These are phyloP conservation scores for Termitomyces sp. DNA, from an alignment of 768 basidiomycete genomes.

Conservation along the genomic window DNA sequence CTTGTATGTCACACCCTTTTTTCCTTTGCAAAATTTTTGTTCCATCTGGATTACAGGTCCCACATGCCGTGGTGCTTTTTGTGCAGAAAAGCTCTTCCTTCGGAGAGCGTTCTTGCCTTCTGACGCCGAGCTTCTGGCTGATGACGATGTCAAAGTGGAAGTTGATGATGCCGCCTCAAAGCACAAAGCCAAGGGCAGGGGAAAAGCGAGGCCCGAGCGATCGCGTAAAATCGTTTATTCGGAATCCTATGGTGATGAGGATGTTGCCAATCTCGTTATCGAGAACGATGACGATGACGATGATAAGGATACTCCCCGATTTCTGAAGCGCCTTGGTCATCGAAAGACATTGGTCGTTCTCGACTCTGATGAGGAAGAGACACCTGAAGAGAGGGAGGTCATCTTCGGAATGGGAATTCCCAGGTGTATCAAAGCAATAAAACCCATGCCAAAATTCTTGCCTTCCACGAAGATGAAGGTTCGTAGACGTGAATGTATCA, in stretches of 20 bases:
- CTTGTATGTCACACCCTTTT: constrained; percentile 33
- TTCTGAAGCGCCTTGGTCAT: constrained; percentile 29
- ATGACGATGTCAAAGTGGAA: constrained; percentile 25
- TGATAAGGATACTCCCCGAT: constrained; percentile 38
- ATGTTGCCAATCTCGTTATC: no score
- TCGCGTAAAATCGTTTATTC: background rate
- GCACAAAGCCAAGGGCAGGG: constrained; percentile 16
- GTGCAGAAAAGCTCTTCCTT: constrained; percentile 41
- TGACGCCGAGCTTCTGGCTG: constrained; percentile 33
- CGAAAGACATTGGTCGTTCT: constrained; percentile 32
- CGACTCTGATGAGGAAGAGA: constrained; percentile 41
- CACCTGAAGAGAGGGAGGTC: constrained; percentile 36
- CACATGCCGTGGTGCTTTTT: constrained; percentile 52
- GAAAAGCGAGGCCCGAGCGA: constrained; percentile 14
- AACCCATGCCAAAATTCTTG: constrained; percentile 48
- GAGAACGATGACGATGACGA: constrained; percentile 37
- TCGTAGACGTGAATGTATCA: constrained; percentile 5
- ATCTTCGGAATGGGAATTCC: constrained; percentile 29
- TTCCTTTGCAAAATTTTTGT: background rate
- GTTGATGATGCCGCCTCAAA: constrained; percentile 12
- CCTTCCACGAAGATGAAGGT: constrained; percentile 78
- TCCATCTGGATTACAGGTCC: constrained; percentile 43
- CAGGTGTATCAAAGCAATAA: constrained; percentile 28
- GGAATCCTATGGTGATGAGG: no score
- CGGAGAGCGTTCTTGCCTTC: constrained; percentile 59